Base-by-base conservation (phyloP, 202 grass and related monocot genomes). In the Setaria italica region DNA sequence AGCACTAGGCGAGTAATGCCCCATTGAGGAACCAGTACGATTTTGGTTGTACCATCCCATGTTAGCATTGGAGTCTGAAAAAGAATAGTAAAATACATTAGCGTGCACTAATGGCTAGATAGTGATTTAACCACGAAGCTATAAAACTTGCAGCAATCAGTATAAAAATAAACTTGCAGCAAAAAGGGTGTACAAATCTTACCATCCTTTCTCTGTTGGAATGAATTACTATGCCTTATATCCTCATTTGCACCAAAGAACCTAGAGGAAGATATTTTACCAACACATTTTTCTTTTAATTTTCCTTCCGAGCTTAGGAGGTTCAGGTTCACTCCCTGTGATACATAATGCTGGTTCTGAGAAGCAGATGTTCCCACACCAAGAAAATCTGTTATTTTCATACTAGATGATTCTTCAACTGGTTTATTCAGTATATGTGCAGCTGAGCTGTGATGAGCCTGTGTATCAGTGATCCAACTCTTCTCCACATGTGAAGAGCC, bases 161-260 rank as follows among this genome's bases (percentile, higher is more conserved):
- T 6, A 41, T 41, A 41, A 41, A 41, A 41, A 67, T 71, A 57
- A 74, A 70, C 20, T 29, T 63, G 21, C 62, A 13, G 4, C 7
- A 20, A 74, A 71, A 66, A 62, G 74, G 3, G 17, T 75, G 2
- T 14, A 60, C n/a, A 74, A 62, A 81, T 85, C 66, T 85, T 90
- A 92, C 90, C 73, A 68, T 84, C 74, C 46, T 72, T 85, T 75
- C 17, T 84, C 64, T 84, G 72, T 57, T 47, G 49, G 67, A 89
- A 92, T 76, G 80, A 74, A 85, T 72, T 87, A 9, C 32, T 80
- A 16, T 45, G 54, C 74, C 56, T 66, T 79, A 48, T 54, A 84
- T 86, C 60, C 21, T 82, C 55, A 34, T 76, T 77, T 89, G 79
- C 37, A 70, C 14, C 45, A 45, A 83, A 64, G 53, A 70, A 70